Conservation (phyloP, 805 yeast species). For the Metschnikowia koreensis region DNA sequence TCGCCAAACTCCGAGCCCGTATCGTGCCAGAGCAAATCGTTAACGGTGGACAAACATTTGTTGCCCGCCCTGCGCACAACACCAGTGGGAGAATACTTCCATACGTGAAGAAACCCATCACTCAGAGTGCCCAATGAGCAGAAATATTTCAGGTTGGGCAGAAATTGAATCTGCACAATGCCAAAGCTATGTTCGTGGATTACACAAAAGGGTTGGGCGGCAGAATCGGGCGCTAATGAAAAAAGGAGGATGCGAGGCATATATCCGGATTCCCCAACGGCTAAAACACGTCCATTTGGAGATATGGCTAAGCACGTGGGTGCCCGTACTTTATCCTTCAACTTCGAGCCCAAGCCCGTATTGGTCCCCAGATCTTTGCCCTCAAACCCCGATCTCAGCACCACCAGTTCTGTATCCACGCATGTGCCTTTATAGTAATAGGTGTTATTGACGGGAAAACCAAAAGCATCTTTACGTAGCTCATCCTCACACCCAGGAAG, state of each 20-base stretch:
- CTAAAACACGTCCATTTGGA: constrained; percentile 51
- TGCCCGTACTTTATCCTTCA: constrained; percentile 46
- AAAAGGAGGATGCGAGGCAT: constrained; percentile 63
- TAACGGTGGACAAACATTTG: constrained; percentile 59
- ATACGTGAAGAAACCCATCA: constrained; percentile 65
- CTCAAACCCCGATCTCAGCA: background rate
- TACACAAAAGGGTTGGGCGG: constrained; percentile 48
- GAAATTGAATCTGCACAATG: constrained; percentile 51
- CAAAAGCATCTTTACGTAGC: constrained; percentile 31
- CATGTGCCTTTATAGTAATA: constrained; percentile 11
- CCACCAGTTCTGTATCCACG: constrained; percentile 1
- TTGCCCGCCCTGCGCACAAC: constrained; percentile 47
- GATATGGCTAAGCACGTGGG: constrained; percentile 59
- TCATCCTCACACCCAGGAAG: constrained; percentile 6
- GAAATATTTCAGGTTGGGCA: constrained; percentile 54
- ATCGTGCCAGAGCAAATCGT: constrained; percentile 56
- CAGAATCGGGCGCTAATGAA: constrained; percentile 52
- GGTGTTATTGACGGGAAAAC: constrained; percentile 25
- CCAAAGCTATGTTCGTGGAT: constrained; percentile 69
- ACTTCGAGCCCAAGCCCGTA: constrained; percentile 16
- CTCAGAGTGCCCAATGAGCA: constrained; percentile 66
- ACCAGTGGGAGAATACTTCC: constrained; percentile 40
- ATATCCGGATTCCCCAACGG: constrained; percentile 71
- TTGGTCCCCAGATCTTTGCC: background rate
- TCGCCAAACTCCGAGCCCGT: constrained; percentile 17